Evolutionary conservation across 192 early-diverging fungal genomes (phyloP), one percentile per base, ranked within the genome.

Genomic region (Entrophospora sp.): DNA sequence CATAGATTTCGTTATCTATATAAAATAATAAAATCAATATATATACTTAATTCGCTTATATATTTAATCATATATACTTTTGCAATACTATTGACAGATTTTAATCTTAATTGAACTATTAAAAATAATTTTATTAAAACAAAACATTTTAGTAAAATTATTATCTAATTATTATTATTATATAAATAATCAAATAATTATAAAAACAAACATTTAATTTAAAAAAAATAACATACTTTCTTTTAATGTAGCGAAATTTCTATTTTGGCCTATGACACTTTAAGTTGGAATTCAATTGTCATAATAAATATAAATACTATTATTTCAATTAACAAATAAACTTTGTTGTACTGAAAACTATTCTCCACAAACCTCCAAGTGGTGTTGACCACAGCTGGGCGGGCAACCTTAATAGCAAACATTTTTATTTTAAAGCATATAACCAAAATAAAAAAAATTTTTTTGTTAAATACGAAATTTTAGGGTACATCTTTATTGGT

Each of bases 1-100:
- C 95, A 99, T 99, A 45, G 95, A 97, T 79, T 95, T 95, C 56
- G 96, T 99, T 76, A 99, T 97, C 83, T 66, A 32, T 38, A n/a
- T 40, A 55, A 18, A 16, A 38, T n/a, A 53, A 32, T 18, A 65
- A 64, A 28, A 45, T 27, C 10, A 8, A 36, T 12, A 34, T 49
- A 1, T 46, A 25, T n/a, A 49, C 31, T n/a, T 18, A 5, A 24
- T 25, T n/a, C n/a, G n/a, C n/a, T n/a, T n/a, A n/a, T n/a, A n/a
- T n/a, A n/a, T n/a, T n/a, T n/a, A n/a, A n/a, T n/a, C n/a, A n/a
- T n/a, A n/a, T n/a, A n/a, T 48, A 64, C 64, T 51, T 99, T 99
- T 71, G 88, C 91, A 81, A 97, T 99, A 87, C 94, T 97, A 67
- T 89, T 85, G 63, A 99, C 85, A 64, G 96, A 95, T 83, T 95